A percentile compares a stretch with the other conserved stretches of the same genome.
phyloP scores from a whole-genome alignment of 73 alveolate species.

The Tetrahymena malaccensis region DNA sequence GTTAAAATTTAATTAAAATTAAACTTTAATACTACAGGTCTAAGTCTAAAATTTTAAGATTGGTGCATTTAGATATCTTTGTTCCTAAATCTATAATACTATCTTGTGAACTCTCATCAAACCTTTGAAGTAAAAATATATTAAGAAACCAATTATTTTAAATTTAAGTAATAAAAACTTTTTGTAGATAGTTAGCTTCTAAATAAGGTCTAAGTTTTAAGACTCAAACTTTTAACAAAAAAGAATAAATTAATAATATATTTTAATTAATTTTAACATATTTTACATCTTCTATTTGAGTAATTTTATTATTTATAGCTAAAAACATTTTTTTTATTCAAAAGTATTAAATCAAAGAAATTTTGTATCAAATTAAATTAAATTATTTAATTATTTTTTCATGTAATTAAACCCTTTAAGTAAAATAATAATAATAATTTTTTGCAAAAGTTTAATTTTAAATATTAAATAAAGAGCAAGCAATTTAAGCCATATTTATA shows the following conservation, averaged over 20 bases:
- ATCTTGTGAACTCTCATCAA: not conserved
- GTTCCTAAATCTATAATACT: not conserved
- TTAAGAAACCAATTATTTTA: not conserved
- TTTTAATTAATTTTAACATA: not conserved
- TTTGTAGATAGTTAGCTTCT: not conserved
- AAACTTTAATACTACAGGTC: not conserved
- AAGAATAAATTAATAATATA: not conserved
- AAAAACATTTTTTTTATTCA: not conserved
- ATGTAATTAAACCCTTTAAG: no score
- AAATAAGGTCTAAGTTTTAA: not conserved
- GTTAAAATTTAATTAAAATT: not conserved
- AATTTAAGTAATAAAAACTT: not conserved
- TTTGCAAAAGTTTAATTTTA: no score
- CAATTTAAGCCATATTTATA: no score
- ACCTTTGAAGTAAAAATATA: not conserved
- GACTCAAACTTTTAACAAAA: not conserved
- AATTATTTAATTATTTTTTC: no score
- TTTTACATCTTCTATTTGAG: not conserved
- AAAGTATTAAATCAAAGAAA: no score
- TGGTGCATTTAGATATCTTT: not conserved
- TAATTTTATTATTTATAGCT: not conserved
- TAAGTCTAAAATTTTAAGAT: not conserved
- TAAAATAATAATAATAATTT: no score
- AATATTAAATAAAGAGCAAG: no score
- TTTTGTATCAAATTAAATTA: no score